phyloP scores from a whole-genome alignment of 192 early-diverging fungal genomes.

The Coemansia sp. region DNA sequence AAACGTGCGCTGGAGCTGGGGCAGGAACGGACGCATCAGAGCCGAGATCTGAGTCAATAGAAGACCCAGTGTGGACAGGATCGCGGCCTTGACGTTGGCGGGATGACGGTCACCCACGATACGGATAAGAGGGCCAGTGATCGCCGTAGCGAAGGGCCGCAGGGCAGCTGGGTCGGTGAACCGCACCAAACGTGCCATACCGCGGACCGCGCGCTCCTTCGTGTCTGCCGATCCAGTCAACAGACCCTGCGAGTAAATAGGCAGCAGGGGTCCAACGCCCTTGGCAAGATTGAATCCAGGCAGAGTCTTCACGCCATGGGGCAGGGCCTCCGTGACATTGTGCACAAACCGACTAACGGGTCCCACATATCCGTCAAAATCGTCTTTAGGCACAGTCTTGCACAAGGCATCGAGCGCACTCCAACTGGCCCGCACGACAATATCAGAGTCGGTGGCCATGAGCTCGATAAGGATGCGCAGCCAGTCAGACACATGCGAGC shows the following conservation, averaged over 20 bases:
- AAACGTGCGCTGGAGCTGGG: constrained; percentile 97
- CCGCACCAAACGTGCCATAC: constrained; percentile 75
- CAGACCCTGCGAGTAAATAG: constrained; percentile 92
- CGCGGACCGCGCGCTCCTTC: constrained; percentile 84
- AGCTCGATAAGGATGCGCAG: constrained; percentile 75
- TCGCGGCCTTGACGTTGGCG: constrained; percentile 89
- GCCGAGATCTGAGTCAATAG: constrained; percentile 83
- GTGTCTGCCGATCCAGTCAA: constrained; percentile 82
- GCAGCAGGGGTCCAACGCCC: constrained; percentile 87
- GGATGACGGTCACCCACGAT: constrained; percentile 95
- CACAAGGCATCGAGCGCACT: constrained; percentile 77
- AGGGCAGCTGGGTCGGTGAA: constrained; percentile 66
- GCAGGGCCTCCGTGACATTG: constrained; percentile 57
- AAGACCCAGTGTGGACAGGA: constrained; percentile 80
- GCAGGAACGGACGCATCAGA: constrained; percentile 94
- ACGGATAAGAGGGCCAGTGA: constrained; percentile 97
- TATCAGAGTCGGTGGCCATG: constrained; percentile 59
- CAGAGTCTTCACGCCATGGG: constrained; percentile 42
- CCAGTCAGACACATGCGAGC: constrained; percentile 78
- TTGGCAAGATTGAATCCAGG: constrained; percentile 91
- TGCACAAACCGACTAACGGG: constrained; percentile 70
- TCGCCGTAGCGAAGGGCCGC: constrained; percentile 89
- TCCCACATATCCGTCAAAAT: constrained; percentile 77
- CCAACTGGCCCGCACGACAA: constrained; percentile 75
- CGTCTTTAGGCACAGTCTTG: constrained; percentile 85